Evolutionary conservation across 2,329 filamentous ascomycete genomes (phyloP), one percentile per base, ranked within the genome.

Genomic region (Cladosporium sp.): DNA sequence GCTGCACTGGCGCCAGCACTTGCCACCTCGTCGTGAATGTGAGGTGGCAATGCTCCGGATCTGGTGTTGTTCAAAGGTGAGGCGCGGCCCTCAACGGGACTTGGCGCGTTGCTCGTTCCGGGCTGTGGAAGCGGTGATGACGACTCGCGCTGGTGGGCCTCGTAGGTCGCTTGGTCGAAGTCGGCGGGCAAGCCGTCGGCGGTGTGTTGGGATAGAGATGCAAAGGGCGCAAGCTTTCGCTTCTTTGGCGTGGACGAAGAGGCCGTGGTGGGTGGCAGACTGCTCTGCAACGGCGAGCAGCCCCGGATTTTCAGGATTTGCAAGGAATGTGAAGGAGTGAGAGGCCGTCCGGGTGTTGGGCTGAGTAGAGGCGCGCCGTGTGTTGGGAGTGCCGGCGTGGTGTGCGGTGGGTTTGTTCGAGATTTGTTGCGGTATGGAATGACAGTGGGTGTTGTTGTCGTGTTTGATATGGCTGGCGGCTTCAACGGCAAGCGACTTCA

Each of bases 21-120:
- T 18, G 32, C 49, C 63, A 84, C 79, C 74, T 85, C 83, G 75
- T 82, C 80, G 73, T 85, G 83, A 65, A 87, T 77, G 75, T 86
- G 85, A 63, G 84, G 81, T 67, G 85, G 85, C 64, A 87, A 79
- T 74, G 82, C 85, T 66, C 82, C 80, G 72, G 71, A 69, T 26
- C 71, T 70, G 10, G 67, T 65, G 26, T 69, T 39, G 67, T 32
- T 64, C 54, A 30, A 59, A 65, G 53, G 66, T 67, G 54, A 67
- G 67, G 36, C 67, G 65, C 60, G 70, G 34, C 48, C 49, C 25
- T 64, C 63, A 8, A 48, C 61, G n/a, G 63, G 58, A 34, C 51
- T 58, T 25, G 62, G 46, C 46, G 53, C 36, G 34, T 30, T 30
- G 62, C 53, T 49, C 32, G 30, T 54, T 32, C 16, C 25, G 25